phyloP scores from a whole-genome alignment of 768 basidiomycete species.

The Rubroboletus satanas region DNA sequence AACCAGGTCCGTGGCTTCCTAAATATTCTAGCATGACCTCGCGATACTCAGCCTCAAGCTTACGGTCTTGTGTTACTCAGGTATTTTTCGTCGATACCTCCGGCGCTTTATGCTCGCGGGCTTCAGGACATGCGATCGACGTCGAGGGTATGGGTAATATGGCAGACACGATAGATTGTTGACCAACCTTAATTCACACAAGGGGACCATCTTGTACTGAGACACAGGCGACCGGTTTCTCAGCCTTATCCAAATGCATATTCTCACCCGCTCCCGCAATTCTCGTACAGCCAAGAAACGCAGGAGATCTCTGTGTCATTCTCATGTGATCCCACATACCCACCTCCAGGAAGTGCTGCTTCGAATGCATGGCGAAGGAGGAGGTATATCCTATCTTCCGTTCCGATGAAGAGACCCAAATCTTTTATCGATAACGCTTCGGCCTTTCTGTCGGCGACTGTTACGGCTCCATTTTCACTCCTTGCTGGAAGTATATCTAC shows the following conservation, averaged over 20 bases:
- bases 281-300: slow-evolving; percentile 52
- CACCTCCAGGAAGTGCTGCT: slow-evolving; percentile 30
- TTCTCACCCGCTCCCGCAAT: slow-evolving; percentile 72
- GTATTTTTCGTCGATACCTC: slow-evolving; percentile 82
- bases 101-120: slow-evolving; percentile 73
- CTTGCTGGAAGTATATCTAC: slow-evolving; percentile 37
- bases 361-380: slow-evolving; percentile 55
- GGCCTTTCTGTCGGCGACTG: slow-evolving; percentile 56
- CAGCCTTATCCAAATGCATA: slow-evolving; percentile 75
- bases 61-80: slow-evolving; percentile 32
- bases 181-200: slow-evolving; percentile 8
- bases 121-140: slow-evolving; percentile 79
- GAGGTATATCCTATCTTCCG: slow-evolving; percentile 58
- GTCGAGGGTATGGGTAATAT: slow-evolving; percentile 52
- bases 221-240: slow-evolving; percentile 73
- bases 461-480: slow-evolving; percentile 56
- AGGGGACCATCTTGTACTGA: slow-evolving; percentile 67
- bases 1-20: slow-evolving; percentile 55
- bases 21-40: background rate
- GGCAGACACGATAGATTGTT: background rate
- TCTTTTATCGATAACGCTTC: slow-evolving; percentile 71
- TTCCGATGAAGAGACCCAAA: slow-evolving; percentile 66
- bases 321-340: slow-evolving; percentile 60
- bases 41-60: background rate
- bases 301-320: slow-evolving; percentile 62